Base-by-base conservation (phyloP, 2,329 filamentous ascomycete genomes). In the Talaromyces sp. region DNA sequence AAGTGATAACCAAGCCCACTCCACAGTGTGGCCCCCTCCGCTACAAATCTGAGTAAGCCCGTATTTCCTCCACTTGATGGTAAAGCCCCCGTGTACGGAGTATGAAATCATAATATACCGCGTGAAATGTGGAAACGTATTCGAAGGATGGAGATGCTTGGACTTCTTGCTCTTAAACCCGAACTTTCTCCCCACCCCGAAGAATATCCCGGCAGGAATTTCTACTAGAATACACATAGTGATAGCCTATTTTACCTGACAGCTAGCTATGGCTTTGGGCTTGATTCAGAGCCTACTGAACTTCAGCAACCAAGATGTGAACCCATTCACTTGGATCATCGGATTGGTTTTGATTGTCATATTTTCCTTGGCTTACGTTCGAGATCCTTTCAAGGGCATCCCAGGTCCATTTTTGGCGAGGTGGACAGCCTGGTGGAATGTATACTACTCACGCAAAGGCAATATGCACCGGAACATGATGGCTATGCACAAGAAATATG, bases 401-500 rank as follows among this genome's bases (percentile, higher is more conserved):
- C 55, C 55, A 10, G 55, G 55, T 16, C 55, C 55, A 7, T 57
- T 57, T 30, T 16, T 30, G 55, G 55, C 55, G 5, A 40, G 18
- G 30, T 44, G 30, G 27, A 36, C 55, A 18, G 27, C 28, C 27
- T 40, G 28, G 18, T 57, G 55, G 55, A 34, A 36, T 16, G 55
- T 44, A 36, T 42, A 57, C 33, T 34, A 57, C 12, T 33, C 40
- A 9, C 40, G 40, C 10, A 34, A 57, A 30, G 30, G 34, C 28
- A 44, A 40, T 23, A 42, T 57, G 40, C 55, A 40, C 55, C 33
- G 40, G 5, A 44, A 27, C 7, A 57, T 57, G 23, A 42, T 57
- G 30, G 40, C 28, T 9, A 34, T 30, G 55, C 55, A 57, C 33
- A 18, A 57, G 10, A 57, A 57, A 30, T 57, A 57, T 57, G 55